These are phyloP conservation scores for Corrigiola litoralis DNA, from an alignment of 179 eudicot genomes.

Conservation along the genomic window DNA sequence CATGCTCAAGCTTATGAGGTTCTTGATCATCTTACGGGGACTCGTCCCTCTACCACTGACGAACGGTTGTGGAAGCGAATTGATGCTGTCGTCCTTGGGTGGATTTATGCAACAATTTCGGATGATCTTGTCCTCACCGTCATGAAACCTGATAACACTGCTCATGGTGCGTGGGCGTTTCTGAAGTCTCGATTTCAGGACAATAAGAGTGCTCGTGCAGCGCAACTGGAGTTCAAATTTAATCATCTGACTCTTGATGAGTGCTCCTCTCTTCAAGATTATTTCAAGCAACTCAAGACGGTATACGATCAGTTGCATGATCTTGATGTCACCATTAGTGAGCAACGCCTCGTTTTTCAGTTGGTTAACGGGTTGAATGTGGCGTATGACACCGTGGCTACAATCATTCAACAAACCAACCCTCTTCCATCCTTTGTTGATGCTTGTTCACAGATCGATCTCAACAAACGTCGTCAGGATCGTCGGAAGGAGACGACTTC, in stretches of 20 bases:
- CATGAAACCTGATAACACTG: background rate
- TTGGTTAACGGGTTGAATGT: background rate
- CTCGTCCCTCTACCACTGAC: background rate
- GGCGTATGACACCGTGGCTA: background rate
- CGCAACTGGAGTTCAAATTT: background rate
- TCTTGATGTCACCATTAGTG: background rate
- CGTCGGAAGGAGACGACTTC: no score
- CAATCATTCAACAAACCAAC: background rate
- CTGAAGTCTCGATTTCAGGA: background rate
- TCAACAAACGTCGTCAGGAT: background rate
- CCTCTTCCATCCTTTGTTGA: background rate
- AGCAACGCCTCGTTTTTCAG: background rate
- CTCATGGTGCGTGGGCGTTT: background rate
- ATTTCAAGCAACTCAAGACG: background rate
- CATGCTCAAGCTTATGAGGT: background rate
- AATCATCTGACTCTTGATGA: background rate
- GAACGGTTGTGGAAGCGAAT: background rate
- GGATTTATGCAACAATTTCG: background rate
- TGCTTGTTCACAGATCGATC: background rate
- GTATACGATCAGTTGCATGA: background rate
- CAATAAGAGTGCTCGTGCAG: background rate
- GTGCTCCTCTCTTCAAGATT: background rate
- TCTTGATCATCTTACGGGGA: background rate
- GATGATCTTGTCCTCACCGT: background rate
- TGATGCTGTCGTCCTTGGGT: background rate